phyloP scores from a whole-genome alignment of 345 rosid genomes.

The Gossypium sturtianum region DNA sequence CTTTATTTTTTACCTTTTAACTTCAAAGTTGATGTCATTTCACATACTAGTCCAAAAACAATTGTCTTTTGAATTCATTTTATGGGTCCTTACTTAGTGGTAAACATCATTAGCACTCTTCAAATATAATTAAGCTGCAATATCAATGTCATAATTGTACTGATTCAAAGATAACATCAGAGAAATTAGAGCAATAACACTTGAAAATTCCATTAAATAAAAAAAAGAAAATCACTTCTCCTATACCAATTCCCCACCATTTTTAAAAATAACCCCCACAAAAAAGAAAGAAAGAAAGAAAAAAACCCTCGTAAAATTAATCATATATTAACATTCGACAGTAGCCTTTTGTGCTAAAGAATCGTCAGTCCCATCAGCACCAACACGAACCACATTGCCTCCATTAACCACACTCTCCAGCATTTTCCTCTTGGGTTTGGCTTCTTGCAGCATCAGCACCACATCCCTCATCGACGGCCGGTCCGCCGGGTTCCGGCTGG shows the following conservation, averaged over 20 bases:
- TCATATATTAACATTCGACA: constrained; percentile 45
- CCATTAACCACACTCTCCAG: constrained; percentile 26
- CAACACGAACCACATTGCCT: constrained; percentile 23
- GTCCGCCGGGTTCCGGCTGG: constrained; percentile 71
- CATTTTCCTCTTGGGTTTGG: constrained; percentile 80
- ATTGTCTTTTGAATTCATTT: not conserved
- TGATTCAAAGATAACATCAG: constrained; percentile 15
- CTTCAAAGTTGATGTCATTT: constrained; percentile 7
- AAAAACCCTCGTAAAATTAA: constrained; percentile 18
- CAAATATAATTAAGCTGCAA: constrained; percentile 10
- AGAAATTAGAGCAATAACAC: constrained; percentile 20
- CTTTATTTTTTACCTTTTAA: not conserved
- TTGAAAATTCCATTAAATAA: constrained; percentile 21
- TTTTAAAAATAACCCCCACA: constrained; percentile 13
- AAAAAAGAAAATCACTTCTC: constrained; percentile 17
- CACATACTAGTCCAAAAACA: not conserved
- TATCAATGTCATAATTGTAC: not conserved
- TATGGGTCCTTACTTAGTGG: constrained; percentile 4
- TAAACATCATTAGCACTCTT: constrained; percentile 6
- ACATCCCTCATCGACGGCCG: constrained; percentile 99
- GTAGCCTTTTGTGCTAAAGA: constrained; percentile 38
- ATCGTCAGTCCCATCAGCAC: constrained; percentile 14
- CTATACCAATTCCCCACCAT: constrained; percentile 56
- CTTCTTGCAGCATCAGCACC: constrained; percentile 86
- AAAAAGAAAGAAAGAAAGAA: not conserved